phyloP scores from a whole-genome alignment of 169 alveolate species.

The Theileria sp. region DNA sequence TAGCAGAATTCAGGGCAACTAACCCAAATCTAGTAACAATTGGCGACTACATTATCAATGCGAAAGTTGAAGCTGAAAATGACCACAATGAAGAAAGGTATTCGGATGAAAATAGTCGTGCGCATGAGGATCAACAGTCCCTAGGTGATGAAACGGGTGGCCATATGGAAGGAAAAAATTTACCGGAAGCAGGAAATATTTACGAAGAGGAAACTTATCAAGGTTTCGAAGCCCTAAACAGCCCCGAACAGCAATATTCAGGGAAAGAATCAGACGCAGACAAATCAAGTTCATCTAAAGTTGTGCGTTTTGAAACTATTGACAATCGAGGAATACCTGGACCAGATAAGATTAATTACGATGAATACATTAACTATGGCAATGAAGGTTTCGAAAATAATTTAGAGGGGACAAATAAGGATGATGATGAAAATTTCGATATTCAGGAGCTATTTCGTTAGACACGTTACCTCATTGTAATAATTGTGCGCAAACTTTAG shows the following conservation, averaged over 20 bases:
- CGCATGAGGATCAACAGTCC: background rate
- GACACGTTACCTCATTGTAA: background rate
- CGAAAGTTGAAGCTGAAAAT: background rate
- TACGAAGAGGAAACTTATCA: background rate
- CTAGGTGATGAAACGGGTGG: background rate
- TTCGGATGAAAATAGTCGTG: background rate
- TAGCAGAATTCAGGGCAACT: constrained; percentile 41
- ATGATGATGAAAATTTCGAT: background rate
- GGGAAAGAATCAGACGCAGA: background rate
- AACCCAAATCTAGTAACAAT: constrained; percentile 39
- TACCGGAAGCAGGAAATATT: no score
- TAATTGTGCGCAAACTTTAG: background rate
- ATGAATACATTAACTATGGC: background rate
- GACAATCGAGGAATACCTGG: background rate
- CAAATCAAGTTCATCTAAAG: background rate
- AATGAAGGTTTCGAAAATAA: background rate
- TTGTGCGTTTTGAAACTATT: background rate
- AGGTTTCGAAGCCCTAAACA: background rate
- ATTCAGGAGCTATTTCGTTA: background rate
- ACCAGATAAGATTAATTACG: background rate
- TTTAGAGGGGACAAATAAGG: background rate
- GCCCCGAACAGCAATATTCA: background rate
- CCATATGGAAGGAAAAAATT: background rate
- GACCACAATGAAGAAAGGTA: background rate
- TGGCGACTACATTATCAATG: constrained; percentile 26